A percentile compares a stretch with the other conserved stretches of the same genome.
phyloP scores from a whole-genome alignment of 148 eudicot species.

The Cornus controversa region DNA sequence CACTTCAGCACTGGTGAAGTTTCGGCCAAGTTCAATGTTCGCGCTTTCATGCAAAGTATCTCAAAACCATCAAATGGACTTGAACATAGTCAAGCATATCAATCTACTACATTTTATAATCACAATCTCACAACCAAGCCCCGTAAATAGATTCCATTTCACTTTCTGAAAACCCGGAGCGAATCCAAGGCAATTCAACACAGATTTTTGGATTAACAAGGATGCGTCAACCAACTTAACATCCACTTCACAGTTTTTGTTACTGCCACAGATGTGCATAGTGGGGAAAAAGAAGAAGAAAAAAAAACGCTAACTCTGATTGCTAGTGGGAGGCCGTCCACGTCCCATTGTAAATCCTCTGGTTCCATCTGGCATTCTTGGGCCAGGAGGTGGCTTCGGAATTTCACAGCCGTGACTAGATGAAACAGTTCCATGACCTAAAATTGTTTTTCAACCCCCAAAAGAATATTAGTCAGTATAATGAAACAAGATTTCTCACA shows the following conservation, averaged over 20 bases:
- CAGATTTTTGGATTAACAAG: neutral
- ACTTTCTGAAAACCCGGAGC: neutral
- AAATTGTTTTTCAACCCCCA: neutral
- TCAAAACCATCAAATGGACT: too few species aligned
- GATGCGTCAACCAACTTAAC: too few species aligned
- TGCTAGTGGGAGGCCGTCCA: conserved; percentile 53
- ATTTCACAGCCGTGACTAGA: conserved; percentile 41
- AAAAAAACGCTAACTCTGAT: conserved; percentile 13
- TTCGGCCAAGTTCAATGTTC: too few species aligned
- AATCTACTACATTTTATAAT: neutral
- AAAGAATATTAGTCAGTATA: neutral
- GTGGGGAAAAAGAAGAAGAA: too few species aligned
- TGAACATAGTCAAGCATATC: neutral
- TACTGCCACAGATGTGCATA: too few species aligned
- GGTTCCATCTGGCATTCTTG: conserved; percentile 94
- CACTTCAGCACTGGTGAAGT: too few species aligned
- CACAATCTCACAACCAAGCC: neutral
- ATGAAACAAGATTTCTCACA: neutral
- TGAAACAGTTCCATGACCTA: conserved; percentile 57
- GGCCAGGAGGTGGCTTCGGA: conserved; percentile 82
- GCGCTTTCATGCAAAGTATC: too few species aligned
- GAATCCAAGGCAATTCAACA: neutral
- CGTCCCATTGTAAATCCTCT: conserved; percentile 90
- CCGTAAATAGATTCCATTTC: neutral
- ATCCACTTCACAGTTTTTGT: too few species aligned